Evolutionary conservation across 768 basidiomycete genomes (phyloP).

Genomic region (Suillus paluster): DNA sequence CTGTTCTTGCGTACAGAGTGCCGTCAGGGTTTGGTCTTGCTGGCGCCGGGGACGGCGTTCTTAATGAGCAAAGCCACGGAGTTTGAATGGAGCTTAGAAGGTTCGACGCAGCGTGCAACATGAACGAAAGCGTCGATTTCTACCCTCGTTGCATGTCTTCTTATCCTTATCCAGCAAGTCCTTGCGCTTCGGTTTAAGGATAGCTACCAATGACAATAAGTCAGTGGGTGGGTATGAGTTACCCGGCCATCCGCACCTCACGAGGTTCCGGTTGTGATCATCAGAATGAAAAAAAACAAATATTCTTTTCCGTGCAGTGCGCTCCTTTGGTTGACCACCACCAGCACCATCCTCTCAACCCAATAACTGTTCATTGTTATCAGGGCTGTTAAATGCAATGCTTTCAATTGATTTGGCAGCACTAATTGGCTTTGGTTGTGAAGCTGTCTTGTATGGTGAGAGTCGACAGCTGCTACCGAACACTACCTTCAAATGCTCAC

Average conservation of each 20-base stretch:
- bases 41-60: not conserved
- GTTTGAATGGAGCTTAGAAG: not conserved
- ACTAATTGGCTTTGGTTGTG: slow-evolving; percentile 42
- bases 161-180: not conserved
- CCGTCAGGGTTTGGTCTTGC: no score
- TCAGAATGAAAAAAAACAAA: slow-evolving; percentile 2
- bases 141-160: not conserved
- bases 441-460: slow-evolving; percentile 41
- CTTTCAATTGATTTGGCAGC: slow-evolving; percentile 37
- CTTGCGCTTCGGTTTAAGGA: not conserved
- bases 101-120: not conserved
- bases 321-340: not conserved
- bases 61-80: not conserved
- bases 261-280: not conserved
- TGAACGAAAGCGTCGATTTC: not conserved
- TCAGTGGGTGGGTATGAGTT: not conserved
- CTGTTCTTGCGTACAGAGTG: not conserved
- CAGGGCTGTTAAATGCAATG: slow-evolving; percentile 18
- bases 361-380: not conserved
- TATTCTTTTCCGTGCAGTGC: not conserved
- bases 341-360: slow-evolving; percentile 3
- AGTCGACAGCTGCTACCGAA: not conserved
- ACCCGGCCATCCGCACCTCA: not conserved
- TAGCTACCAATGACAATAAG: not conserved
- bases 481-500: slow-evolving; percentile 15